Conservation (phyloP, 2,329 filamentous ascomycete species). For the Colletotrichum tabaci region DNA sequence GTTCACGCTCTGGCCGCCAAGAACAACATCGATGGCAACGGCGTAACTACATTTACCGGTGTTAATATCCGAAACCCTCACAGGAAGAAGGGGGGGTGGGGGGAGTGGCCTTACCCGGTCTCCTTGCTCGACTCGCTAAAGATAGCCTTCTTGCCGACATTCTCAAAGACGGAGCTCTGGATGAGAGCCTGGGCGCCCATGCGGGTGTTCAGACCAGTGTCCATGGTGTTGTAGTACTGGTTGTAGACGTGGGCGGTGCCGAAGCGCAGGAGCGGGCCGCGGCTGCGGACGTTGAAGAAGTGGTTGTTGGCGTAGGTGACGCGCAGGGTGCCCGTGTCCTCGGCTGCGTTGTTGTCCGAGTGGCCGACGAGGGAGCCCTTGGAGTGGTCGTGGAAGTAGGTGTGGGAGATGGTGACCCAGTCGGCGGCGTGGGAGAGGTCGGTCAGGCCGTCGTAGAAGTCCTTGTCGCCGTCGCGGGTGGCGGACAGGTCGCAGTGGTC, state of each 20-base stretch:
- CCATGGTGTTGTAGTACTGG: slow-evolving; percentile 54
- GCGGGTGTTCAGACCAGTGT: slow-evolving; percentile 64
- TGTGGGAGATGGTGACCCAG: slow-evolving; percentile 64
- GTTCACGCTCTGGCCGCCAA: slow-evolving; percentile 60
- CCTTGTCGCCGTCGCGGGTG: slow-evolving; percentile 67
- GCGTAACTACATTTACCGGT: slow-evolving; percentile 47
- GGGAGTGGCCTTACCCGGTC: slow-evolving; percentile 27
- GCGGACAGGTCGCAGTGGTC: slow-evolving; percentile 75
- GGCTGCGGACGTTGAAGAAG: slow-evolving; percentile 73
- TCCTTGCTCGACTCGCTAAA: slow-evolving; percentile 50
- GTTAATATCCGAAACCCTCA: neutral
- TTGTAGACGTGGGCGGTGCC: slow-evolving; percentile 71
- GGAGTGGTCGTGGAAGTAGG: slow-evolving; percentile 63
- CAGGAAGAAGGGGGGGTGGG: neutral
- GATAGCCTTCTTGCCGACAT: slow-evolving; percentile 51
- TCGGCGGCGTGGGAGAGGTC: slow-evolving; percentile 74
- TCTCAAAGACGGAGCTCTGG: slow-evolving; percentile 64
- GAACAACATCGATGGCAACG: slow-evolving; percentile 54
- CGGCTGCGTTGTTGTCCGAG: slow-evolving; percentile 66
- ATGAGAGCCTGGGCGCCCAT: slow-evolving; percentile 66
- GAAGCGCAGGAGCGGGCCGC: slow-evolving; percentile 72
- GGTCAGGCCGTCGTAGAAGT: slow-evolving; percentile 76
- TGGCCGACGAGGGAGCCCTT: slow-evolving; percentile 72
- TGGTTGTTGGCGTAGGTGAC: slow-evolving; percentile 76
- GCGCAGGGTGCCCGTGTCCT: slow-evolving; percentile 71